Conservation (phyloP, 257 asterid genomes). For the Thymus mandschuricus region DNA sequence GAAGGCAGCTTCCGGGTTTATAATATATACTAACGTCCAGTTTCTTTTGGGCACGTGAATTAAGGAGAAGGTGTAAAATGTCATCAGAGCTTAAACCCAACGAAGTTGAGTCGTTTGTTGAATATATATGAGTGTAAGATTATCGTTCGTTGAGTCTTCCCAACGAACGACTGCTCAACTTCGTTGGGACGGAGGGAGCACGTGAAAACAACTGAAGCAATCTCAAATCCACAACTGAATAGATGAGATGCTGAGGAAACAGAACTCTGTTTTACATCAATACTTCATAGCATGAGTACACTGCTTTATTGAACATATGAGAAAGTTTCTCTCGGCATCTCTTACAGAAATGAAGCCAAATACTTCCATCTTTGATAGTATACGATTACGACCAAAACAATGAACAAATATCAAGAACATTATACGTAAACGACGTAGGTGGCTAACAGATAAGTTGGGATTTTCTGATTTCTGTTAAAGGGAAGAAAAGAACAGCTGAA, state of each 20-base stretch:
- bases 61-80: too few relatives aligned
- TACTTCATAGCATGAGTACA: background rate
- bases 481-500: slow-evolving; percentile 6
- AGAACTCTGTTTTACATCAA: background rate
- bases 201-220: too few relatives aligned
- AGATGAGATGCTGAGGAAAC: slow-evolving; percentile 6
- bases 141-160: too few relatives aligned
- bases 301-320: background rate
- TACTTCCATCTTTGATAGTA: background rate
- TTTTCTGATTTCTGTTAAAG: slow-evolving; percentile 15
- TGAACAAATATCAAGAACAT: slow-evolving; percentile 2
- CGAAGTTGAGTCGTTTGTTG: too few relatives aligned
- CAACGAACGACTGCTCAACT: too few relatives aligned
- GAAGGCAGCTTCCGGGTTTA: background rate
- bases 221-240: too few relatives aligned
- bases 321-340: background rate
- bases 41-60: too few relatives aligned
- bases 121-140: too few relatives aligned
- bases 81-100: too few relatives aligned
- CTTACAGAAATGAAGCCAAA: slow-evolving; percentile 1
- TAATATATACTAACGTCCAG: background rate
- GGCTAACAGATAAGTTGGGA: background rate
- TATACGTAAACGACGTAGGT: background rate
- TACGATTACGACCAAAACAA: slow-evolving; percentile 12
- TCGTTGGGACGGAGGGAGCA: too few relatives aligned